phyloP scores from a whole-genome alignment of 2,329 filamentous ascomycete genomes.

The Penicillium sp. region DNA sequence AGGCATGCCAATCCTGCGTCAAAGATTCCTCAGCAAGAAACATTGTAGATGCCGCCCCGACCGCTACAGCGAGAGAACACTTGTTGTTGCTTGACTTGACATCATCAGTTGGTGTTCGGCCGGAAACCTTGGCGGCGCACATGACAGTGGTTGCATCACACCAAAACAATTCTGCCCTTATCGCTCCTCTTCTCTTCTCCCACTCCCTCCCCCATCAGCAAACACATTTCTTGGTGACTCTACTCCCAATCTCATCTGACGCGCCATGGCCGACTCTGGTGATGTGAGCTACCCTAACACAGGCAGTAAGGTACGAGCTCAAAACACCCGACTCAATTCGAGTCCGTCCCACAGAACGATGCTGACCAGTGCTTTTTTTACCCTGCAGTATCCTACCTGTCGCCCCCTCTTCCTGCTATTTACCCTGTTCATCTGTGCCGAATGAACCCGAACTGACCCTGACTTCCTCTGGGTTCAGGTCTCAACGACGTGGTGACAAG shows the following conservation, averaged over 20 bases:
- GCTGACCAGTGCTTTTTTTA: conserved; percentile 11
- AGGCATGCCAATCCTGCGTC: too few species aligned
- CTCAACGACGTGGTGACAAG: conserved; percentile 28
- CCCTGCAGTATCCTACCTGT: conserved; percentile 14
- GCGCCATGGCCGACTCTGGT: conserved; percentile 35
- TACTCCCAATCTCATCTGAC: conserved; percentile 9
- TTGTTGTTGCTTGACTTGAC: too few species aligned
- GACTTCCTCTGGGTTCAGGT: conserved; percentile 16
- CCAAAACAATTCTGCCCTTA: conserved; percentile 23
- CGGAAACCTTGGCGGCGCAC: conserved; percentile 22
- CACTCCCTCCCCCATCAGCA: conserved; percentile 9
- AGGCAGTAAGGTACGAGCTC: conserved; percentile 38
- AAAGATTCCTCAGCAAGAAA: too few species aligned
- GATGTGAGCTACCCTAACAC: conserved; percentile 42
- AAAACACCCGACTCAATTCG: conserved; percentile 1
- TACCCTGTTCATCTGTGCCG: too few species aligned
- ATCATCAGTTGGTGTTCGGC: conserved; percentile 15
- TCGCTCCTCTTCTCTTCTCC: conserved; percentile 15
- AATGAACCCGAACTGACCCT: conserved; percentile 21
- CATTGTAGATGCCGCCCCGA: too few species aligned
- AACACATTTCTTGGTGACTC: conserved; percentile 7
- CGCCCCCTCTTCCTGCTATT: background rate
- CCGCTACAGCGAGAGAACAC: too few species aligned
- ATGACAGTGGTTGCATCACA: conserved; percentile 26
- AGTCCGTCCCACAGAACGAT: background rate